A percentile compares a stretch with the other conserved stretches of the same genome.
phyloP scores from a whole-genome alignment of 2,329 filamentous ascomycete species.

The Diaporthe australafricana region DNA sequence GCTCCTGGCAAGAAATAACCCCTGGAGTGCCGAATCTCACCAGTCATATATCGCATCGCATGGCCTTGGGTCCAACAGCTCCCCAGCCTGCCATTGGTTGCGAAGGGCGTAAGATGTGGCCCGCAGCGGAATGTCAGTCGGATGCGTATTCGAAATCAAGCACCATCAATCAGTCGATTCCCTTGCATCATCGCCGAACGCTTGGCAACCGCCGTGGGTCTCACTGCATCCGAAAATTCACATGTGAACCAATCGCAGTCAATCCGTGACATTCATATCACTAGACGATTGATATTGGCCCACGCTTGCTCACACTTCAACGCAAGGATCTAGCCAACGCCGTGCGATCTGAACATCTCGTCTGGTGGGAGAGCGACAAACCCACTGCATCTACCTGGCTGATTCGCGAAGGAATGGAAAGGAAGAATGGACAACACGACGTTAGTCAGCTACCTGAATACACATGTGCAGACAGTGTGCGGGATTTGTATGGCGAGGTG shows the following conservation, averaged over 20 bases:
- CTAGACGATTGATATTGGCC: too few species aligned
- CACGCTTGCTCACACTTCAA: too few species aligned
- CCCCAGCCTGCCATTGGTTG: neutral
- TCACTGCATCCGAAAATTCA: constrained; percentile 1
- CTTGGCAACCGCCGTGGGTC: neutral
- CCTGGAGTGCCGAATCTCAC: neutral
- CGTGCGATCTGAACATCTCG: too few species aligned
- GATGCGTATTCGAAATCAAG: too few species aligned
- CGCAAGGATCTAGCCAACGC: too few species aligned
- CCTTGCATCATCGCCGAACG: neutral
- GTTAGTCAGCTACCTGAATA: too few species aligned
- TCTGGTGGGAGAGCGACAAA: neutral
- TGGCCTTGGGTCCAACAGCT: neutral
- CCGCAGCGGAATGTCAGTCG: too few species aligned
- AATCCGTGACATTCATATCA: neutral
- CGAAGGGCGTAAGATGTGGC: neutral
- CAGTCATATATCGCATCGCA: neutral
- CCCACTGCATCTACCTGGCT: neutral
- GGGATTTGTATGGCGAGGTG: too few species aligned
- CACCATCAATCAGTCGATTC: neutral
- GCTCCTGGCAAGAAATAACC: constrained; percentile 9
- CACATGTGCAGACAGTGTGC: too few species aligned
- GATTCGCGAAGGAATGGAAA: too few species aligned
- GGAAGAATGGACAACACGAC: too few species aligned
- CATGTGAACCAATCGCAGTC: neutral